Evolutionary conservation across 2,329 filamentous ascomycete species (phyloP).

Genomic region (Aspergillus sp.): DNA sequence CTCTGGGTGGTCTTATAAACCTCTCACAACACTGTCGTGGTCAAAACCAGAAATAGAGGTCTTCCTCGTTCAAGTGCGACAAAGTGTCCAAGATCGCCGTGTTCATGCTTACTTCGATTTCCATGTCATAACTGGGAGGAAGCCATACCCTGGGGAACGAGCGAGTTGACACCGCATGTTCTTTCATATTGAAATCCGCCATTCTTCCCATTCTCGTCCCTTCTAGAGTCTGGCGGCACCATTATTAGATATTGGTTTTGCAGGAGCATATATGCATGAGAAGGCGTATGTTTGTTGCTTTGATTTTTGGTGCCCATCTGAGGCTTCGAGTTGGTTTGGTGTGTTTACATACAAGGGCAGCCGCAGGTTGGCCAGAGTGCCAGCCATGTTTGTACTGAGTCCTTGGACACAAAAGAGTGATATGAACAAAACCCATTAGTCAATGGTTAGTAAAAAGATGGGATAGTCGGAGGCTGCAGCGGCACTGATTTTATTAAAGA

Average conservation of each 20-base stretch:
- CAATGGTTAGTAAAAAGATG: neutral
- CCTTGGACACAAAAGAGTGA: neutral
- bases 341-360: neutral
- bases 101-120: conserved; percentile 49
- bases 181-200: neutral
- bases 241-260: neutral
- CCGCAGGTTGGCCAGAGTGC: neutral
- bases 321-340: neutral
- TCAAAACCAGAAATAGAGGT: conserved; percentile 52
- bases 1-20: conserved; percentile 50
- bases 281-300: neutral
- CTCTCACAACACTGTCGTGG: conserved; percentile 48
- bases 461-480: neutral
- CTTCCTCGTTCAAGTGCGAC: conserved; percentile 49
- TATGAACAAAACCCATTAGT: neutral
- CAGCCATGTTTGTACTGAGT: neutral
- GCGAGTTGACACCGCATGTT: conserved; percentile 12
- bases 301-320: neutral
- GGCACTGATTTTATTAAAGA: neutral
- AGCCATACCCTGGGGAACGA: conserved; percentile 32
- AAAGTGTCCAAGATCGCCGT: conserved; percentile 44
- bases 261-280: neutral
- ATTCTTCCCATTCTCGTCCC: neutral
- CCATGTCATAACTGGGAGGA: conserved; percentile 44
- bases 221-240: neutral